Evolutionary conservation across 75 land plant genomes (phyloP).

Genomic region (Cryptomeria japonica): DNA sequence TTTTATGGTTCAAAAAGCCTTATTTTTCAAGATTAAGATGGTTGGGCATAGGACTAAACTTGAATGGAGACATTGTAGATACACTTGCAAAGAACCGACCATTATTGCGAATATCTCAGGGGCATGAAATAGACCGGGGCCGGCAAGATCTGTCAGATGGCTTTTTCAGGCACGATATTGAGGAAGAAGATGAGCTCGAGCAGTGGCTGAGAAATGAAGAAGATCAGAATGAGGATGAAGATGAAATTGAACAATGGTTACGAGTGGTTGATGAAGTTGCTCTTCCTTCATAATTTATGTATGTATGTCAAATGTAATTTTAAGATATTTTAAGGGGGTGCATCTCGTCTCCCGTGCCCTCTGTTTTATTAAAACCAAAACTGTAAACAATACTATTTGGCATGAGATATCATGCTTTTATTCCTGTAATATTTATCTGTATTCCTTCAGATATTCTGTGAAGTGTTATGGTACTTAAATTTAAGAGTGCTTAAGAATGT

Average conservation of each 20-base stretch:
- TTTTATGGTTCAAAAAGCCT: slow-evolving; percentile 86
- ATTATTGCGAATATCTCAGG: slow-evolving; percentile 59
- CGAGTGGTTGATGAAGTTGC: neutral
- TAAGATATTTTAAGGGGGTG: neutral
- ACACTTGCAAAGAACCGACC: slow-evolving; percentile 59
- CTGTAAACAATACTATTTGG: neutral
- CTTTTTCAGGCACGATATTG: slow-evolving; percentile 31
- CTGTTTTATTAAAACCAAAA: neutral
- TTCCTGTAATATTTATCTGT: neutral
- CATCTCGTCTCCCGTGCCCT: neutral
- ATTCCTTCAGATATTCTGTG: neutral
- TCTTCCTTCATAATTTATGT: neutral
- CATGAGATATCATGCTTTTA: neutral
- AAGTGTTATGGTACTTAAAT: neutral
- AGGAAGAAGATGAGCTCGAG: slow-evolving; percentile 83
- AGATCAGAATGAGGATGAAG: neutral
- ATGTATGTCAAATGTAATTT: neutral
- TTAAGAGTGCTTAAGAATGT: neutral
- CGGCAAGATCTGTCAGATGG: slow-evolving; percentile 51
- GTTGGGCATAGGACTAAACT: slow-evolving; percentile 74
- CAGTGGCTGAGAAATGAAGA: slow-evolving; percentile 63
- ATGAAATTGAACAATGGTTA: slow-evolving; percentile 7
- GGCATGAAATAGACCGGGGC: slow-evolving; percentile 65
- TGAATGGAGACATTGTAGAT: slow-evolving; percentile 55
- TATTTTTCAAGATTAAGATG: slow-evolving; percentile 95